Evolutionary conservation across 2,329 filamentous ascomycete species (phyloP).

Genomic region (Delphinella strobiligena): DNA sequence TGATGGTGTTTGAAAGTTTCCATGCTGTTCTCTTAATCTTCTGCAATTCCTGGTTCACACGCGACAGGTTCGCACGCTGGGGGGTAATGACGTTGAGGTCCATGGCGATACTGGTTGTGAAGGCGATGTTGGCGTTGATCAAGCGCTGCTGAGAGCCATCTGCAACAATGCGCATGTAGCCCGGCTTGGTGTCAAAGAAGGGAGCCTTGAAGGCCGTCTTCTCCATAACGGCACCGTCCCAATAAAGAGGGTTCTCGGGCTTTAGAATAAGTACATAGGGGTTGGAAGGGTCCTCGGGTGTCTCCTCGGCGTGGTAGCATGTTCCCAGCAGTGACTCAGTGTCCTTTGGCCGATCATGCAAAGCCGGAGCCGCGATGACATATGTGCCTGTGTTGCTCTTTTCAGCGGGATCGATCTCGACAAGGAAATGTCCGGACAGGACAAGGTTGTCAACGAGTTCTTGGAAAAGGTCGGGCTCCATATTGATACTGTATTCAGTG

Average conservation of each 20-base stretch:
- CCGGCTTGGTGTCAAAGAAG: constrained; percentile 72
- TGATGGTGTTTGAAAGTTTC: constrained; percentile 93
- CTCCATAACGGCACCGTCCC: constrained; percentile 64
- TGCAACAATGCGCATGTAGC: constrained; percentile 77
- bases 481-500: constrained; percentile 82
- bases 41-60: constrained; percentile 80
- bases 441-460: constrained; percentile 72
- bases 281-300: constrained; percentile 60
- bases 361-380: constrained; percentile 70
- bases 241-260: constrained; percentile 65
- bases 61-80: constrained; percentile 81
- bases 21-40: constrained; percentile 94
- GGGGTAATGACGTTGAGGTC: constrained; percentile 84
- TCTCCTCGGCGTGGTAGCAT: constrained; percentile 57
- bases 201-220: constrained; percentile 62
- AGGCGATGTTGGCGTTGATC: constrained; percentile 63
- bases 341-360: constrained; percentile 64
- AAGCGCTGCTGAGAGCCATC: constrained; percentile 73
- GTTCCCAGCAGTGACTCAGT: constrained; percentile 78
- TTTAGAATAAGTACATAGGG: constrained; percentile 78
- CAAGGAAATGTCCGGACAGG: constrained; percentile 74
- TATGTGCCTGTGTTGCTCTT: constrained; percentile 56
- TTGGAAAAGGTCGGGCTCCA: constrained; percentile 55
- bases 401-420: constrained; percentile 59
- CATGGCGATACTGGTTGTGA: constrained; percentile 70